Evolutionary conservation across 768 basidiomycete genomes (phyloP).

Genomic region (Clavaria fumosa): DNA sequence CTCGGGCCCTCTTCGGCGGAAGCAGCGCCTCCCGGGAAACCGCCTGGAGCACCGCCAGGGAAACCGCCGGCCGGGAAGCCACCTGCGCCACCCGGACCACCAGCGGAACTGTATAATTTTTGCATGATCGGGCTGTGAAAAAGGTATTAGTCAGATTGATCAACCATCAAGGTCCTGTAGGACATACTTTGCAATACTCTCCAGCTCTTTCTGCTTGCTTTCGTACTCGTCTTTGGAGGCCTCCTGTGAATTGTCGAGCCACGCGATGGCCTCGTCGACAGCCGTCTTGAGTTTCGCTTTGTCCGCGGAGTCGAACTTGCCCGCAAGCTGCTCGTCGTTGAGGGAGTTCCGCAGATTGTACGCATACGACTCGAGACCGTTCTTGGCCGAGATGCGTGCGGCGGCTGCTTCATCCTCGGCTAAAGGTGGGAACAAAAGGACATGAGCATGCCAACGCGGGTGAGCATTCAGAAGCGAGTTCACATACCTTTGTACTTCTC

Average conservation of each 20-base stretch:
- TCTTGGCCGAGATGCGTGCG: slow-evolving; percentile 74
- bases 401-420: slow-evolving; percentile 82
- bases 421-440: slow-evolving; percentile 16
- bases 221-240: slow-evolving; percentile 92
- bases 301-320: slow-evolving; percentile 82
- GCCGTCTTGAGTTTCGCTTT: slow-evolving; percentile 69
- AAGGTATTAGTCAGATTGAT: slow-evolving; percentile 4
- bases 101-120: slow-evolving; percentile 62
- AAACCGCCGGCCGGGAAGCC: slow-evolving; percentile 27
- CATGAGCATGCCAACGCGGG: slow-evolving; percentile 9
- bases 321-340: slow-evolving; percentile 68
- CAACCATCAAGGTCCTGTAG: background rate
- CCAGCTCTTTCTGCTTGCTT: slow-evolving; percentile 84
- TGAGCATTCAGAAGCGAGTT: background rate
- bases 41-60: slow-evolving; percentile 30
- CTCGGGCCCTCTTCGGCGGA: slow-evolving; percentile 6
- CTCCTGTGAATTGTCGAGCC: slow-evolving; percentile 80
- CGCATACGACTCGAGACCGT: slow-evolving; percentile 83
- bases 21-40: slow-evolving; percentile 35
- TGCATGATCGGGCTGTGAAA: slow-evolving; percentile 39
- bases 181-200: slow-evolving; percentile 54
- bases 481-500: slow-evolving; percentile 78
- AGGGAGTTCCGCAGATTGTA: slow-evolving; percentile 93
- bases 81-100: slow-evolving; percentile 21
- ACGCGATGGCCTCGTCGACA: slow-evolving; percentile 70